Evolutionary conservation across 805 yeast genomes (phyloP), one percentile per base, ranked within the genome.

Genomic region (Torulaspora gathmanii): DNA sequence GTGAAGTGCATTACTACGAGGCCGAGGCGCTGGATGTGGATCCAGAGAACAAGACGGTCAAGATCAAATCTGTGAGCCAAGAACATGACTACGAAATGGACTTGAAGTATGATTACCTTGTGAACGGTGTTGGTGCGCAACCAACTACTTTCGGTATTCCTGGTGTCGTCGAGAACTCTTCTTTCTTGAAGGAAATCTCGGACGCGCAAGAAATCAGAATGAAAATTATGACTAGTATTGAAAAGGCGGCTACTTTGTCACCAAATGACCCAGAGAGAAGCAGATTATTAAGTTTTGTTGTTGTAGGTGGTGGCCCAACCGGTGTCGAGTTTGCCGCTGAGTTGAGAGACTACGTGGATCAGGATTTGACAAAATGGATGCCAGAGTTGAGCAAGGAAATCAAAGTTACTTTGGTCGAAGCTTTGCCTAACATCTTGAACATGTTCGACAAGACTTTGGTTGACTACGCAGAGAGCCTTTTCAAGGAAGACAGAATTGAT

Each of bases 271-370:
- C 82, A 16, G 95, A 86, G 65, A 80, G 97, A 70, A 78, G 80
- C 70, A 80, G 95, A 67, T 76, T 91, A 58, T 77, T 90, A 64
- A 84, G 83, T 51, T 82, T 89, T 58, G 91, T 91, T 51, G 95
- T 91, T 51, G 95, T 93, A 56, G 98, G 98, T 61, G 98, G 97
- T 70, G 98, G 98, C 53, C 97, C 98, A 65, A 90, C 98, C 35
- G 98, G 98, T 72, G 96, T 90, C 51, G 97, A 89, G 71, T 85
- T 89, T 59, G 96, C 97, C 55, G 98, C 95, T 61, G 97, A 91
- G 70, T 72, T 90, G 58, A 95, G 86, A 71, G 98, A 90, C 69
- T 91, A 86, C 70, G 85, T 89, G 51, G 89, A 86, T 67, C 95
- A 90, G 68, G 98, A 90, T 69, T 75, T 90, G 69, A 70, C 72